phyloP scores from a whole-genome alignment of 306 rosid genomes.

The Inga leiocalycina region DNA sequence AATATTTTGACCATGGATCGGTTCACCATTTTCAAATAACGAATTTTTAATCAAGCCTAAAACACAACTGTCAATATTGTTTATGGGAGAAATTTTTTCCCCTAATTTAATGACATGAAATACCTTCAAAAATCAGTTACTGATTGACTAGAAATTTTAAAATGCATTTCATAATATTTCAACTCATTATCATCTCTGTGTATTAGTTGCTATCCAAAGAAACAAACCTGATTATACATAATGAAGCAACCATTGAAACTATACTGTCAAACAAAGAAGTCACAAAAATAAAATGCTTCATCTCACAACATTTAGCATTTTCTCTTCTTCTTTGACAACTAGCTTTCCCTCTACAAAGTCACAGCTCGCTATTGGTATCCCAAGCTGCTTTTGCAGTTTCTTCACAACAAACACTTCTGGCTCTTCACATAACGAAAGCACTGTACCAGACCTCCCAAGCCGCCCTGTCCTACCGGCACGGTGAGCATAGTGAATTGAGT shows the following conservation, averaged over 20 bases:
- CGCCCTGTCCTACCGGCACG: slow-evolving; percentile 94
- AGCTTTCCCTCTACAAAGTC: slow-evolving; percentile 77
- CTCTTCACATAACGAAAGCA: slow-evolving; percentile 83
- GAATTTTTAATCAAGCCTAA: too few relatives aligned
- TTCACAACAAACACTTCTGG: slow-evolving; percentile 85
- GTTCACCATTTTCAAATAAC: too few relatives aligned
- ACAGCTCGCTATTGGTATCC: slow-evolving; percentile 58
- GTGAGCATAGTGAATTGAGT: slow-evolving; percentile 87
- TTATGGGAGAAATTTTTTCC: too few relatives aligned
- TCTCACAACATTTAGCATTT: slow-evolving; percentile 34
- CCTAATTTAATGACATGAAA: too few relatives aligned
- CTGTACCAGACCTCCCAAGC: slow-evolving; percentile 89
- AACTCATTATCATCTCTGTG: background rate
- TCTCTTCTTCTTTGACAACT: slow-evolving; percentile 51
- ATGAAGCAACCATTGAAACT: slow-evolving; percentile 18
- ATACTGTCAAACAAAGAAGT: slow-evolving; percentile 9
- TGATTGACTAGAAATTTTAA: background rate
- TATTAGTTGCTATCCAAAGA: background rate
- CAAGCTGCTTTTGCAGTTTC: slow-evolving; percentile 91
- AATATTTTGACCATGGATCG: too few relatives aligned
- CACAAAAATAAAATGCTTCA: slow-evolving; percentile 22
- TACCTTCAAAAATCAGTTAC: background rate
- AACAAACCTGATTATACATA: background rate
- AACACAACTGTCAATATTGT: too few relatives aligned
- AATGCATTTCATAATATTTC: background rate